phyloP scores from a whole-genome alignment of 2,329 filamentous ascomycete species.

The Diaporthe caulivora region DNA sequence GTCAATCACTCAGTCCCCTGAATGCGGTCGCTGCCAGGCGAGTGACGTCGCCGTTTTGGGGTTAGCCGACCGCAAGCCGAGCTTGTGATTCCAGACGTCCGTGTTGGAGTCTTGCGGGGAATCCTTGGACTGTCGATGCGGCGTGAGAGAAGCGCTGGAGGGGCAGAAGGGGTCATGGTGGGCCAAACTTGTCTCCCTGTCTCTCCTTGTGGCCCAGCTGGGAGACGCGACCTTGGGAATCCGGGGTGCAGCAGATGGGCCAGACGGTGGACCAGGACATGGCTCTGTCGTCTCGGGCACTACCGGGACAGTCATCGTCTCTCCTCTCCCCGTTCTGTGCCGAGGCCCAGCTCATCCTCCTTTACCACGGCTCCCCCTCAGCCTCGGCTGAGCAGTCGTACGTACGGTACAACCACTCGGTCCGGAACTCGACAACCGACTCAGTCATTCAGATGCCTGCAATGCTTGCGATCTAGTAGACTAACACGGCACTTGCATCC shows the following conservation, averaged over 20 bases:
- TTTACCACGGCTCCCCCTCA: conserved; percentile 7
- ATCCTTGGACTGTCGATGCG: neutral
- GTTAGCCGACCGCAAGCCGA: conserved; percentile 40
- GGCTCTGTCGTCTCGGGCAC: conserved; percentile 4
- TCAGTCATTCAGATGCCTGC: neutral
- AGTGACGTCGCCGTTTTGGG: conserved; percentile 40
- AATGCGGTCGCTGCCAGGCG: neutral
- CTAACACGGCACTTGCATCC: neutral
- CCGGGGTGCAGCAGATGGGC: conserved; percentile 11
- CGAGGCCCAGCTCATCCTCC: conserved; percentile 12
- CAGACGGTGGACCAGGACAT: neutral
- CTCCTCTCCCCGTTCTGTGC: neutral
- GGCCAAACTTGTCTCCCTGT: no score
- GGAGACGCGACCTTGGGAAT: neutral
- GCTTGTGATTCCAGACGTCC: conserved; percentile 36
- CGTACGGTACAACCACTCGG: neutral
- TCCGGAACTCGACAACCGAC: neutral
- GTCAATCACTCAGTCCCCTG: neutral
- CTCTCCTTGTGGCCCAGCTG: no score
- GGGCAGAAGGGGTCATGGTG: conserved; percentile 1
- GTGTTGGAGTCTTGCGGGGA: conserved; percentile 33
- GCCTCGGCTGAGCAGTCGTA: conserved; percentile 15
- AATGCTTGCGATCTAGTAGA: no score
- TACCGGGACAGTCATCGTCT: neutral
- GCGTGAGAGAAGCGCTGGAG: no score